Conservation (phyloP, 2,329 filamentous ascomycete species). For the Sclerotinia sclerotiorum region DNA sequence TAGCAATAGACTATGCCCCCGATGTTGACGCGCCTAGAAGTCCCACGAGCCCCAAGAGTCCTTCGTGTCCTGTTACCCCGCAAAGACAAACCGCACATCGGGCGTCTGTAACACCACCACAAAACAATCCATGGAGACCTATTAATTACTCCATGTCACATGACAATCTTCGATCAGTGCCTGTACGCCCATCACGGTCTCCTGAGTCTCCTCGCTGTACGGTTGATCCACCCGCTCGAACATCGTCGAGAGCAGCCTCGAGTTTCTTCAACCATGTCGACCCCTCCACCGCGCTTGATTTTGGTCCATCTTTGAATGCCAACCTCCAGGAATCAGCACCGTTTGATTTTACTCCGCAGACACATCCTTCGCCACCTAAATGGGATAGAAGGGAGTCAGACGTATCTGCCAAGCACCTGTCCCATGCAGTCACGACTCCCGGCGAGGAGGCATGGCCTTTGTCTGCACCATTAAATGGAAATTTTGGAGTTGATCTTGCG, state of each 20-base stretch:
- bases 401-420: constrained; percentile 31
- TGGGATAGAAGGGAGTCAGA: constrained; percentile 35
- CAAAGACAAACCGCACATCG: constrained; percentile 23
- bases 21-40: constrained; percentile 24
- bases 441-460: constrained; percentile 50
- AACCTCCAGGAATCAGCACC: constrained; percentile 49
- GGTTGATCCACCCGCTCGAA: constrained; percentile 52
- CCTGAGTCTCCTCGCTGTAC: constrained; percentile 44
- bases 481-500: constrained; percentile 46
- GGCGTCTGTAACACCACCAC: constrained; percentile 18
- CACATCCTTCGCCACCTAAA: constrained; percentile 29
- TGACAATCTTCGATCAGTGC: constrained; percentile 42
- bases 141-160: constrained; percentile 38
- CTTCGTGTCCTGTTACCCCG: constrained; percentile 29
- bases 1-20: constrained; percentile 40
- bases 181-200: constrained; percentile 53
- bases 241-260: constrained; percentile 54
- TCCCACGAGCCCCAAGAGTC: constrained; percentile 23
- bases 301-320: constrained; percentile 47
- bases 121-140: constrained; percentile 47
- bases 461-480: constrained; percentile 32
- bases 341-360: constrained; percentile 38
- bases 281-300: constrained; percentile 48
- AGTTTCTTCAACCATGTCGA: constrained; percentile 56
- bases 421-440: constrained; percentile 47